Base-by-base conservation (phyloP, 2,329 filamentous ascomycete genomes). In the Corynespora cassiicola region DNA sequence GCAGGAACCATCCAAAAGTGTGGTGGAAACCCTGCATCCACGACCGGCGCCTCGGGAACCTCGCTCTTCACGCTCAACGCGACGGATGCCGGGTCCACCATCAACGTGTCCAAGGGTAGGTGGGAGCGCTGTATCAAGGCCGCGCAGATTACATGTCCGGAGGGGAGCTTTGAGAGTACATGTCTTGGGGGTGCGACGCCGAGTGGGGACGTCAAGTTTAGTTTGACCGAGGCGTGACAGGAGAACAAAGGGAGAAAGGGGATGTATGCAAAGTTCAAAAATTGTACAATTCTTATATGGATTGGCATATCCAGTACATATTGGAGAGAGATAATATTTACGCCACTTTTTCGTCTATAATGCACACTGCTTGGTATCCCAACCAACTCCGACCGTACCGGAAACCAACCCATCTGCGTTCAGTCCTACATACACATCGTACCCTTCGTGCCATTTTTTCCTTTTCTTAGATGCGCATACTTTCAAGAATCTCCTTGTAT, bases 401-500 rank as follows among this genome's bases (percentile, higher is more conserved):
- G n/a, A n/a, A n/a, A n/a, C n/a, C n/a, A n/a, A n/a, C n/a, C n/a
- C n/a, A n/a, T n/a, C n/a, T n/a, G n/a, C n/a, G n/a, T n/a, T n/a
- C n/a, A n/a, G n/a, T n/a, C n/a, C n/a, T n/a, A n/a, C n/a, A n/a
- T n/a, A n/a, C n/a, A n/a, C n/a, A n/a, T n/a, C n/a, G n/a, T n/a
- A n/a, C n/a, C n/a, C n/a, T n/a, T n/a, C n/a, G n/a, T n/a, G n/a
- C n/a, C 7, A 36, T 21, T 28, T 31, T 24, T 4, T 8, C 21
- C 19, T 12, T 6, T 10, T 22, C 31, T 46, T 36, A 63, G 19
- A 61, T 58, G 38, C 50, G 52, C 61, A 65, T 59, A 6, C 48
- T 43, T 42, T 65, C 66, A 6, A 28, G 17, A 35, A 96, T 85
- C 14, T 89, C 56, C 72, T 97, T 97, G 65, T 96, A 96, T 71